Evolutionary conservation across 331 rosid species (phyloP), one percentile per base, ranked within the genome.

Genomic region (Telfairia occidentalis): DNA sequence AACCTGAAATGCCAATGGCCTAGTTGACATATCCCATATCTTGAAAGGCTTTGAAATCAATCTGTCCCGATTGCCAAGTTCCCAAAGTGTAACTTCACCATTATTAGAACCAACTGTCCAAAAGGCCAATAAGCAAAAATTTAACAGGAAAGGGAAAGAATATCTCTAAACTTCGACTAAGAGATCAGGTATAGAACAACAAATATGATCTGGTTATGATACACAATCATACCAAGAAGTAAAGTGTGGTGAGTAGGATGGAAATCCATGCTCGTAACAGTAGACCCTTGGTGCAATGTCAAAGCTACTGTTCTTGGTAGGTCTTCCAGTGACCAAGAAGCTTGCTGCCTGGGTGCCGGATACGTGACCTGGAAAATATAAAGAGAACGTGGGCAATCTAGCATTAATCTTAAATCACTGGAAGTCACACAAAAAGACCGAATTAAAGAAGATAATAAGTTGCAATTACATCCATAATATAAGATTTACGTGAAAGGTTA

Each of bases 251-350:
- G 91, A 71, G 90, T 77, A 59, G 96, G 98, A 82, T 90, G 96
- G 83, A 92, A 92, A 79, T 92, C 98, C 98, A 92, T 87, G 98
- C 98, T 92, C 77, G 90, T 83, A 71, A 92, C 89, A 53, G 84
- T 57, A 70, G 92, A 89, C 26, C 98, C 98, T 85, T 90, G 98
- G 80, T 79, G 96, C 85, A 86, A 57, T 59, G 86, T 80, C 82
- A 81, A 67, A 46, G 96, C 92, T 63, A 92, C 92, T 2, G 86
- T 78, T 89, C 88, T 85, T 3, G 98, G 98, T 48, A 92, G 86
- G 77, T 90, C 96, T 63, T 92, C 96, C 50, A 9, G 72, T 15
- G 92, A 89, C 89, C 90, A 89, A 67, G 92, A 80, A 82, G 86
- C 82, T 85, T 85, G 87, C 77, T 74, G 96, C 53, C 91, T 85